Percentiles rank a stretch among this genome's conserved stretches.
Conservation (phyloP, 257 asterid genomes). For the Forsythia viridissima region DNA sequence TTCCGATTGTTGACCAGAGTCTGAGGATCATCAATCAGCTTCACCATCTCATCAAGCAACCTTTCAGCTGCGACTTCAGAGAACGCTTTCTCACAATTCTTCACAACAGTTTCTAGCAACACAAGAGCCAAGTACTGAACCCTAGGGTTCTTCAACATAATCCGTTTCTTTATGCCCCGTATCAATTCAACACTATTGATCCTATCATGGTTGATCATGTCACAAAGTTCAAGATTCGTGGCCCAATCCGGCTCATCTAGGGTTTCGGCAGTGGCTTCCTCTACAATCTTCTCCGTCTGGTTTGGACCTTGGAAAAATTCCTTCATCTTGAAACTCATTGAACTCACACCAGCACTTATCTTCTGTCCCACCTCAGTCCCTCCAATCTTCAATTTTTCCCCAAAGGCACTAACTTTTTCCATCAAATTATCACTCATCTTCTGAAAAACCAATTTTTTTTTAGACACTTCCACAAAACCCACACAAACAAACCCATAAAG, state of each 20-base stretch:
- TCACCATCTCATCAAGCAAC: conserved; percentile 99
- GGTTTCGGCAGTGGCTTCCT: conserved; percentile 94
- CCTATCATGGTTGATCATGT: conserved; percentile 19
- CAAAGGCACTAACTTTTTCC: conserved; percentile 86
- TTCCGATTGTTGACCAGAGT: conserved; percentile 92
- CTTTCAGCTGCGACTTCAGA: conserved; percentile 60
- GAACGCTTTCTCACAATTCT: conserved; percentile 22
- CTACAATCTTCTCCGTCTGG: conserved; percentile 87
- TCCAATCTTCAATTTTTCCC: conserved; percentile 93
- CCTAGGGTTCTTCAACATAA: conserved; percentile 65
- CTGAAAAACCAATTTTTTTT: background rate
- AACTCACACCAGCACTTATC: conserved; percentile 87
- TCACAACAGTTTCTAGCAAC: conserved; percentile 87
- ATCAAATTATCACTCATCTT: conserved; percentile 96
- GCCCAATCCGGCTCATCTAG: conserved; percentile 98
- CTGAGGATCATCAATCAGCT: conserved; percentile 96
- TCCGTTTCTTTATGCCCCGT: conserved; percentile 17
- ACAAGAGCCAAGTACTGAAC: conserved; percentile 87
- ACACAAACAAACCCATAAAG: background rate
- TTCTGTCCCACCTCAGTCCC: conserved; percentile 94
- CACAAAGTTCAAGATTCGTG: conserved; percentile 85
- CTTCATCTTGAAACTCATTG: conserved; percentile 96
- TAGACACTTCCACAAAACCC: conserved; percentile 1
- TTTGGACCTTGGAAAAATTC: conserved; percentile 97
- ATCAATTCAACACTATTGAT: conserved; percentile 17